These are phyloP conservation scores for Sporothrix dimorphospora DNA, from an alignment of 2,329 filamentous ascomycete genomes.

Conservation along the genomic window DNA sequence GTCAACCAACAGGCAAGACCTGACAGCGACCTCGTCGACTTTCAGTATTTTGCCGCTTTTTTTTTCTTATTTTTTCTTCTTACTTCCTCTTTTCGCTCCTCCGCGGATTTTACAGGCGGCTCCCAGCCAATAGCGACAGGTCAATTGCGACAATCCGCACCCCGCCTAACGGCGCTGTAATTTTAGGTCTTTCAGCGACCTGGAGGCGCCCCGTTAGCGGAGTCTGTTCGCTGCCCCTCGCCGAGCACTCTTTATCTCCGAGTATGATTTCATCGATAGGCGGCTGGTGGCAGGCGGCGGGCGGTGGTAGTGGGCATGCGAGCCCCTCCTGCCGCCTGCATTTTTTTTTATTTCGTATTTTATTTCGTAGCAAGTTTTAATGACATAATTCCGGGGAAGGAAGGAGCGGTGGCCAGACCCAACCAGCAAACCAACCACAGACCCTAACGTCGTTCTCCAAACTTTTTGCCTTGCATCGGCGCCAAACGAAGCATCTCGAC, in stretches of 20 bases:
- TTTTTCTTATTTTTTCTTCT: slow-evolving; percentile 6
- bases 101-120: slow-evolving; percentile 26
- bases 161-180: slow-evolving; percentile 18
- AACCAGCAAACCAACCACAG: neutral
- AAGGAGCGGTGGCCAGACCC: slow-evolving; percentile 26
- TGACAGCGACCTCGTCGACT: neutral
- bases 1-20: slow-evolving; percentile 7
- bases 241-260: slow-evolving; percentile 25
- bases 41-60: neutral
- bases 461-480: slow-evolving; percentile 8
- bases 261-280: neutral
- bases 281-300: neutral
- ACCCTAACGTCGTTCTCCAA: neutral
- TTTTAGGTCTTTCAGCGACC: slow-evolving; percentile 8
- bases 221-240: neutral
- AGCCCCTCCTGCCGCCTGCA: slow-evolving; percentile 18
- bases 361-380: slow-evolving; percentile 11
- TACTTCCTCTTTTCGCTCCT: slow-evolving; percentile 10
- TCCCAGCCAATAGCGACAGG: slow-evolving; percentile 20
- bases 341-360: slow-evolving; percentile 10
- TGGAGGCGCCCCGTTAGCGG: neutral
- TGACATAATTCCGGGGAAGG: slow-evolving; percentile 13
- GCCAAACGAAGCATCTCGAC: slow-evolving; percentile 15
- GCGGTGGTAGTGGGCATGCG: neutral
- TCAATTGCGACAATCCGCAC: slow-evolving; percentile 5